A percentile compares a stretch with the other conserved stretches of the same genome.
Conservation (phyloP, 371 early-diverging fungal species). For the Rhizomucor miehei region DNA sequence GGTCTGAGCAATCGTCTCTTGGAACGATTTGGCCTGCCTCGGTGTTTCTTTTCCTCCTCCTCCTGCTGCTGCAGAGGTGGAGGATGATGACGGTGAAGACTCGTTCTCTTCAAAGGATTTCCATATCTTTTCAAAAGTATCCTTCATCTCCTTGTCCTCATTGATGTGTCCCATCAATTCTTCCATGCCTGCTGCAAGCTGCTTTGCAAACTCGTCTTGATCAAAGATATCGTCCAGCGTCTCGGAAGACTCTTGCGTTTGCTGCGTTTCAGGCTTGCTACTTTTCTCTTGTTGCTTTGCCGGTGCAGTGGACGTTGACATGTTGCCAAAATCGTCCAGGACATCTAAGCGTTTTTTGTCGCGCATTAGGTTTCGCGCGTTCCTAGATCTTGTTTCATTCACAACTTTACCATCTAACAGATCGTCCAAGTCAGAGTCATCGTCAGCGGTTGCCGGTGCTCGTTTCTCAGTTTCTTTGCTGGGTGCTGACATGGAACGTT, state of each 20-base stretch:
- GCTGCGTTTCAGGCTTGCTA: constrained; percentile 14
- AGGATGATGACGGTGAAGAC: constrained; percentile 23
- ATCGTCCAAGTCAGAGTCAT: constrained; percentile 62
- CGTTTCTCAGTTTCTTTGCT: constrained; percentile 7
- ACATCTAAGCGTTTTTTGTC: constrained; percentile 35
- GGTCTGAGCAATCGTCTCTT: constrained; percentile 79
- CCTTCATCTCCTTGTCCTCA: constrained; percentile 50
- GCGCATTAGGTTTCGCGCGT: not conserved
- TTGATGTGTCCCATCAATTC: constrained; percentile 63
- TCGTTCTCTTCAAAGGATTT: constrained; percentile 41
- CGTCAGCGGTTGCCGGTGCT: constrained; percentile 21
- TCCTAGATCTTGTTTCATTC: not conserved
- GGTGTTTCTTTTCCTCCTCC: constrained; percentile 11
- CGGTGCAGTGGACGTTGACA: constrained; percentile 12
- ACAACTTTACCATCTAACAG: constrained; percentile 52
- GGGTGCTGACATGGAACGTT: constrained; percentile 7
- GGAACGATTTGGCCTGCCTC: constrained; percentile 46
- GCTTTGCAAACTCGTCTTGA: constrained; percentile 76
- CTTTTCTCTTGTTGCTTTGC: constrained; percentile 6
- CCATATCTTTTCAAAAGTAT: constrained; percentile 66
- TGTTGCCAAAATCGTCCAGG: constrained; percentile 43
- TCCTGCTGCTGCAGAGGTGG: constrained; percentile 1
- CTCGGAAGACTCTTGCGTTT: constrained; percentile 11
- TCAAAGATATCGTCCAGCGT: constrained; percentile 39
- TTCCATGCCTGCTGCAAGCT: constrained; percentile 77